phyloP scores from a whole-genome alignment of 2,329 filamentous ascomycete genomes.

The Aureobasidium leucospermi region DNA sequence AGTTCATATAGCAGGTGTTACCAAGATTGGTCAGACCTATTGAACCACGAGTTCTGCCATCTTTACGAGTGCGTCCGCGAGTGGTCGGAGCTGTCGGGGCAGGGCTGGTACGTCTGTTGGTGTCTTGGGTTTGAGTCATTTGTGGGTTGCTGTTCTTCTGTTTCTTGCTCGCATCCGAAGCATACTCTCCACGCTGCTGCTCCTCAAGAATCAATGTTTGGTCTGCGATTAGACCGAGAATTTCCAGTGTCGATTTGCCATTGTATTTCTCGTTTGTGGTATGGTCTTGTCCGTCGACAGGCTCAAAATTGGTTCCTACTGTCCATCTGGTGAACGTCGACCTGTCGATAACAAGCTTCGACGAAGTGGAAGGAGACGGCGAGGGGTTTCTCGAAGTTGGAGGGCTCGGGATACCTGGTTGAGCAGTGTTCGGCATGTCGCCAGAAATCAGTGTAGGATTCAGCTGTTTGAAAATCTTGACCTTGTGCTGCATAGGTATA shows the following conservation, averaged over 20 bases:
- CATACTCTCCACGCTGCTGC: slow-evolving; percentile 53
- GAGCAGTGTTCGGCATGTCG: slow-evolving; percentile 19
- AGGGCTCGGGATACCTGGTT: slow-evolving; percentile 36
- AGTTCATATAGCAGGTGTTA: slow-evolving; percentile 99
- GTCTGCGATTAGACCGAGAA: slow-evolving; percentile 62
- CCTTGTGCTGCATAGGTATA: slow-evolving; percentile 63
- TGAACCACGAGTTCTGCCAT: slow-evolving; percentile 64
- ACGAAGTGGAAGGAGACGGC: slow-evolving; percentile 38
- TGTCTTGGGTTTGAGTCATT: slow-evolving; percentile 29
- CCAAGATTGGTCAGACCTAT: slow-evolving; percentile 85
- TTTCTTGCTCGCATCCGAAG: slow-evolving; percentile 41
- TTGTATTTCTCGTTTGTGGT: slow-evolving; percentile 72
- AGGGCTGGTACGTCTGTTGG: slow-evolving; percentile 62
- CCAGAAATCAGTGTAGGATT: slow-evolving; percentile 27
- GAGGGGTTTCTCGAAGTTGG: slow-evolving; percentile 39
- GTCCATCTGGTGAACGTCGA: slow-evolving; percentile 56
- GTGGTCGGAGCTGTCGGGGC: slow-evolving; percentile 56
- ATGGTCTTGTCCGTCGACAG: slow-evolving; percentile 59
- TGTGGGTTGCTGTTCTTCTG: slow-evolving; percentile 40
- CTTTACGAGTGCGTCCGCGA: slow-evolving; percentile 62
- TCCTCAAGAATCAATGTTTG: slow-evolving; percentile 82
- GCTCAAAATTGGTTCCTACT: slow-evolving; percentile 56
- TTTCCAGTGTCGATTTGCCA: slow-evolving; percentile 58
- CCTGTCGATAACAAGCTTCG: slow-evolving; percentile 53
- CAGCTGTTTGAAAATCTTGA: slow-evolving; percentile 66